phyloP scores from a whole-genome alignment of 148 eudicot genomes.

The Cornus controversa region DNA sequence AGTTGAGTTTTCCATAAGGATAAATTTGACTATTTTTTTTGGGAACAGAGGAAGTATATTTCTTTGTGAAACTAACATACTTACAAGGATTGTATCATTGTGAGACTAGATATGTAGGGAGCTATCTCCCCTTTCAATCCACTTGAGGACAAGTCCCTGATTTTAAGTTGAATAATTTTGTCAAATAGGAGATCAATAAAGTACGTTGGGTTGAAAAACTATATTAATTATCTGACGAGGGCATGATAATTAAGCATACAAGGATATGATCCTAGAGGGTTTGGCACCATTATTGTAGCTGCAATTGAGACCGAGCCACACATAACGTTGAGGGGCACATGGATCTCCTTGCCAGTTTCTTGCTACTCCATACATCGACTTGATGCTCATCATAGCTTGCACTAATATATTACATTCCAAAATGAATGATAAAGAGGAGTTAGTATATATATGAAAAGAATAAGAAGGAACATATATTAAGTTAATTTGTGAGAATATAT shows the following conservation, averaged over 20 bases:
- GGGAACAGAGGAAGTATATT: no score
- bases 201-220: no score
- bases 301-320: slow-evolving; percentile 46
- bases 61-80: neutral
- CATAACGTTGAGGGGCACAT: slow-evolving; percentile 28
- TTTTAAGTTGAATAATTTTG: neutral
- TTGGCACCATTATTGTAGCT: slow-evolving; percentile 11
- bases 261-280: slow-evolving; percentile 20
- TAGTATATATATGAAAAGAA: no score
- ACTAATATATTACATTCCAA: slow-evolving; percentile 10
- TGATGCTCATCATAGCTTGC: slow-evolving; percentile 26
- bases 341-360: slow-evolving; percentile 60
- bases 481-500: no score
- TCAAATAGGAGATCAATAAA: neutral
- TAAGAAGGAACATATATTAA: no score
- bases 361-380: slow-evolving; percentile 23
- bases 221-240: no score
- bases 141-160: slow-evolving; percentile 44
- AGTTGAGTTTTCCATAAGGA: no score
- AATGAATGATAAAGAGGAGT: no score
- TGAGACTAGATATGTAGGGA: slow-evolving; percentile 29
- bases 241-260: slow-evolving; percentile 15
- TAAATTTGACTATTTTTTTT: no score
- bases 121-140: slow-evolving; percentile 32
- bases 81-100: slow-evolving; percentile 35